Evolutionary conservation across 2,329 filamentous ascomycete species (phyloP), one percentile per base, ranked within the genome.

Genomic region (Pestalotiopsis sp.): DNA sequence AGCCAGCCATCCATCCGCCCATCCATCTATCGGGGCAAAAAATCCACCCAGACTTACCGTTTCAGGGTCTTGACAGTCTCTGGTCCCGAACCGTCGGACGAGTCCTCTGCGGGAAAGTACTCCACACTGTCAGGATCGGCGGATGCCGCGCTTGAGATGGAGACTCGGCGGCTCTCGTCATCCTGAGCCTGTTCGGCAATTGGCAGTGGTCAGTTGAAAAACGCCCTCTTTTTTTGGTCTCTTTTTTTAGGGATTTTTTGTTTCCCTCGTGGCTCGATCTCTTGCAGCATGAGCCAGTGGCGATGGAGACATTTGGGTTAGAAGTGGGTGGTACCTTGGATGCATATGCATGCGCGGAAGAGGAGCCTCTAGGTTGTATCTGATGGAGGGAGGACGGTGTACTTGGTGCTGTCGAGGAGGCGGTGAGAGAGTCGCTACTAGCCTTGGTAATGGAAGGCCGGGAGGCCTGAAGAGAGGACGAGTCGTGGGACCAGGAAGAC

Each of bases 81-180:
- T n/a, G 63, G 63, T 56, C 41, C 49, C n/a, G 63, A 56, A 27
- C 49, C 63, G 31, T 66, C 63, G 41, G 63, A 66, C 20, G 63
- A 66, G 49, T 66, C 63, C 31, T 56, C 63, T 14, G 63, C 63
- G 20, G 63, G 63, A 49, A 49, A 66, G n/a, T 66, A 66, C 45
- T 66, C 63, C 45, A 66, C 63, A 56, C 52, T 57, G n/a, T 58
- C 63, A 36, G 25, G 41, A 57, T 66, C 63, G 52, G 41, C 63
- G 39, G 63, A 56, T 57, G 41, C 63, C 25, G 63, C 63, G 63
- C 63, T 66, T 66, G 63, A 66, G 12, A 49, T 25, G 27, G 49
- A 66, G 41, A 58, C 25, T 38, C 38, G 63, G 20, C 31, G 36
- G 39, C 52, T 45, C 25, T 58, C 49, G 39, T 58, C 49, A 39